A percentile compares a stretch with the other conserved stretches of the same genome.
Conservation (phyloP, 371 early-diverging fungal species). For the Mortierella sp. region DNA sequence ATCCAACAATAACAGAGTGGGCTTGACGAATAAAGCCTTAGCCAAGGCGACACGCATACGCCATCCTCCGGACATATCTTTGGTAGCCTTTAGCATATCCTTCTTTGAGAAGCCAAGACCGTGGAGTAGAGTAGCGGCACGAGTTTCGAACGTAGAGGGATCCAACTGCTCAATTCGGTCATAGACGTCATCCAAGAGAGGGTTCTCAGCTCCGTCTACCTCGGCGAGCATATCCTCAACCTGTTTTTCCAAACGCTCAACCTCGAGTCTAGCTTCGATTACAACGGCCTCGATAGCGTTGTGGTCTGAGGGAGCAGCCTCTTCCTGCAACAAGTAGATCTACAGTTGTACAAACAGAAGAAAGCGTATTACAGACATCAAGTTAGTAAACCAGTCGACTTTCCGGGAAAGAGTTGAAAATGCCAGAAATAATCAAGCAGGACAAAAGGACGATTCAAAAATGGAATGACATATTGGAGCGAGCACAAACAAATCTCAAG, state of each 20-base stretch:
- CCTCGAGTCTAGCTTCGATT: constrained; percentile 89
- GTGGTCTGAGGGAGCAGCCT: constrained; percentile 93
- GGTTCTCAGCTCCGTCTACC: constrained; percentile 89
- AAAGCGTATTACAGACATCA: neutral
- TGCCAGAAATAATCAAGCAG: too few relatives aligned
- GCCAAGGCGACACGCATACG: constrained; percentile 98
- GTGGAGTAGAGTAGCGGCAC: constrained; percentile 91
- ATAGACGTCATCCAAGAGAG: constrained; percentile 93
- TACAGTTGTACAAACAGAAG: constrained; percentile 23
- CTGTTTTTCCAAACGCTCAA: constrained; percentile 89
- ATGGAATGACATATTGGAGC: too few relatives aligned
- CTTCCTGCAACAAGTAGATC: constrained; percentile 95
- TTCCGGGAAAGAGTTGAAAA: too few relatives aligned
- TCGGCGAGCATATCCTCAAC: constrained; percentile 89
- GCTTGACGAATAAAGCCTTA: constrained; percentile 95
- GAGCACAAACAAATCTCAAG: too few relatives aligned
- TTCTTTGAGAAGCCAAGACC: constrained; percentile 95
- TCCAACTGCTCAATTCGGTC: constrained; percentile 96
- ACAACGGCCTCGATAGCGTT: constrained; percentile 94
- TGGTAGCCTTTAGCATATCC: constrained; percentile 89
- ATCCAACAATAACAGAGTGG: constrained; percentile 97
- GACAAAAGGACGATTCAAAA: too few relatives aligned
- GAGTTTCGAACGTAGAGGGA: constrained; percentile 93
- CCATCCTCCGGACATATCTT: constrained; percentile 99
- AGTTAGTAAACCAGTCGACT: too few relatives aligned